Conservation (phyloP, 2,329 filamentous ascomycete genomes). For the Talaromyces pinophilus region DNA sequence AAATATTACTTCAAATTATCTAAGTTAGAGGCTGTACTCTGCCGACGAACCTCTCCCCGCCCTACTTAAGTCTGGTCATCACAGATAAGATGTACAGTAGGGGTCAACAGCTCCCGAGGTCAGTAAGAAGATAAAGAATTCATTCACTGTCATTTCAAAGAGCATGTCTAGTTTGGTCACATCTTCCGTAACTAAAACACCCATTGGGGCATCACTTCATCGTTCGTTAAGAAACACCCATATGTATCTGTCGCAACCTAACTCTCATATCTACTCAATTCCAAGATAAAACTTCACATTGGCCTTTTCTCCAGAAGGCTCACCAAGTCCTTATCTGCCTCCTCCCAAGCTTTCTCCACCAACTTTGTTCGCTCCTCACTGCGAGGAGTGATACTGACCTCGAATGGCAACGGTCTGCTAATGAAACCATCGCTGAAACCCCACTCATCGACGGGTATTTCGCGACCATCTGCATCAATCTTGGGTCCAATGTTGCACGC, state of each 20-base stretch:
- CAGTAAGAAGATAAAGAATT: background rate
- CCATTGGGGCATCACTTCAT: background rate
- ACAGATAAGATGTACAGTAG: background rate
- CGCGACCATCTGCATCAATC: background rate
- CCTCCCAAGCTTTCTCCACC: slow-evolving; percentile 1
- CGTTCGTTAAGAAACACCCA: background rate
- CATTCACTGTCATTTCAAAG: background rate
- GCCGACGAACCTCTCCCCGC: background rate
- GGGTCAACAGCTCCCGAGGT: background rate
- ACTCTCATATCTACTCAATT: background rate
- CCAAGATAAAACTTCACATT: background rate
- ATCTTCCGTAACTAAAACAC: background rate
- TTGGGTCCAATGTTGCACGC: slow-evolving; percentile 1
- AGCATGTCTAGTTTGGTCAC: background rate
- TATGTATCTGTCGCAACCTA: background rate
- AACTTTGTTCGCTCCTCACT: background rate
- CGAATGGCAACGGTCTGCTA: background rate
- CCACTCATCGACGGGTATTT: background rate
- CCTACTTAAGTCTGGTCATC: background rate
- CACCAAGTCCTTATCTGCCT: background rate
- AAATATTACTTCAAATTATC: background rate
- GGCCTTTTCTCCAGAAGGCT: background rate
- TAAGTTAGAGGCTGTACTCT: background rate
- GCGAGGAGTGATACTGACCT: background rate
- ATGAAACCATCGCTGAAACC: background rate